phyloP scores from a whole-genome alignment of 164 flowering plant species.

The Tinospora cordifolia region DNA sequence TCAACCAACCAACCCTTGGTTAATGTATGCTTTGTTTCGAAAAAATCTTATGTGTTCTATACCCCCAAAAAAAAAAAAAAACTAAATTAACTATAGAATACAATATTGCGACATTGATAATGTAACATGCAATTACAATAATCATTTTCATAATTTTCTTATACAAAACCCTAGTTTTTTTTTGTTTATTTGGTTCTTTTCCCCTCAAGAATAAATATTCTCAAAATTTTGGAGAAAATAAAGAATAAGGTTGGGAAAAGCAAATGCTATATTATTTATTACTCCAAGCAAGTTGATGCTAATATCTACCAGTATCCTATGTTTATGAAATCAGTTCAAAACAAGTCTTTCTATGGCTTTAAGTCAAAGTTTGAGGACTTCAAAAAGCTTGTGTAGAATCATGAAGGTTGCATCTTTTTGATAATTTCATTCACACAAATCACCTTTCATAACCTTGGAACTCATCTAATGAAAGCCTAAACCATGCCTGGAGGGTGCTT shows the following conservation, averaged over 20 bases:
- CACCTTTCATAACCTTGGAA: conserved; percentile 10
- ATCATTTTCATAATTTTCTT: too few relatives aligned
- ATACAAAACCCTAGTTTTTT: too few relatives aligned
- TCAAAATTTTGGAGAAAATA: neutral
- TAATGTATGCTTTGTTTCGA: too few relatives aligned
- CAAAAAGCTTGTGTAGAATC: conserved; percentile 10
- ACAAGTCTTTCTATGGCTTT: conserved; percentile 19
- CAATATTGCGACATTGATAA: too few relatives aligned
- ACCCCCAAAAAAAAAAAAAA: too few relatives aligned
- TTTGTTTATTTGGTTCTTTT: too few relatives aligned
- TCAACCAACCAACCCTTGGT: too few relatives aligned
- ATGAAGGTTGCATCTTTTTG: conserved; percentile 2
- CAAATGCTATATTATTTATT: neutral
- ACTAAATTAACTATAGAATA: too few relatives aligned
- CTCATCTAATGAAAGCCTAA: neutral
- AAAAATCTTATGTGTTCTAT: too few relatives aligned
- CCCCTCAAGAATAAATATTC: neutral
- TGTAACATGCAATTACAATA: too few relatives aligned
- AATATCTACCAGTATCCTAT: neutral
- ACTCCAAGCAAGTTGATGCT: neutral
- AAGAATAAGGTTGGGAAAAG: neutral
- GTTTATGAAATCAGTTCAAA: conserved; percentile 6
- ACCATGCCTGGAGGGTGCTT: conserved; percentile 1
- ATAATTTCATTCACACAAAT: conserved; percentile 4
- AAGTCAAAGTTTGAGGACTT: conserved; percentile 24